Evolutionary conservation across 805 yeast genomes (phyloP), one percentile per base, ranked within the genome.

Genomic region (Wickerhamiella dianesei): DNA sequence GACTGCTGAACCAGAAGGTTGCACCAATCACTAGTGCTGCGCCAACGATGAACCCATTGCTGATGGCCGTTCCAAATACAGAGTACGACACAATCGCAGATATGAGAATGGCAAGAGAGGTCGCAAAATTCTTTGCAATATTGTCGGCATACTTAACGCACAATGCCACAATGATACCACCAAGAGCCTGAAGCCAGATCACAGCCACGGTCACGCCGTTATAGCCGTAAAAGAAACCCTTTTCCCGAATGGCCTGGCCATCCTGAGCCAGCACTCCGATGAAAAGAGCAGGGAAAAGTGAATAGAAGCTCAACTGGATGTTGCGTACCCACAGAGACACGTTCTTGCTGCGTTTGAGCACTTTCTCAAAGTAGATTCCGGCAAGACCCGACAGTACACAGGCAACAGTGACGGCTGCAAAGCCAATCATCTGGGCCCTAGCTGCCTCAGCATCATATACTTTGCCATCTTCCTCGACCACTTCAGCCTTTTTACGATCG

Each of bases 131-230:
- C 55, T 66, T 66, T 47, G 68, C 66, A 43, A 67, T 67, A 51
- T 64, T 66, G 53, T 67, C 71, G 20, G 71, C 71, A 47, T 61
- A 66, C 48, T 67, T 67, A 49, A 67, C 71, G 44, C 69, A 67
- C 25, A 66, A 50, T 3, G 71, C 71, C 3, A 67, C 71, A 6
- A 67, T 58, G 44, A 67, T 63, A 4, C 71, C 71, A 6, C 71
- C 71, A 20, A 62, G 40, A 0, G 71, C 71, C 52, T 67, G 71
- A 41, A 65, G 55, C 2, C 59, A 45, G 39, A 67, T 64, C 22
- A 69, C 69, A 9, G 57, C 50, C 60, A 62, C 57, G n/a, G 67
- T 69, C 14, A 64, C 62, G 6, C 50, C 37, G 47, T 62, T 65
- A 58, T 67, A 67, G 35, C 70, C 70, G 42, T 58, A 54, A 54